Percentiles rank a stretch among this genome's conserved stretches.
phyloP scores from a whole-genome alignment of 2,329 filamentous ascomycete genomes.

The Acrodontium crateriforme region DNA sequence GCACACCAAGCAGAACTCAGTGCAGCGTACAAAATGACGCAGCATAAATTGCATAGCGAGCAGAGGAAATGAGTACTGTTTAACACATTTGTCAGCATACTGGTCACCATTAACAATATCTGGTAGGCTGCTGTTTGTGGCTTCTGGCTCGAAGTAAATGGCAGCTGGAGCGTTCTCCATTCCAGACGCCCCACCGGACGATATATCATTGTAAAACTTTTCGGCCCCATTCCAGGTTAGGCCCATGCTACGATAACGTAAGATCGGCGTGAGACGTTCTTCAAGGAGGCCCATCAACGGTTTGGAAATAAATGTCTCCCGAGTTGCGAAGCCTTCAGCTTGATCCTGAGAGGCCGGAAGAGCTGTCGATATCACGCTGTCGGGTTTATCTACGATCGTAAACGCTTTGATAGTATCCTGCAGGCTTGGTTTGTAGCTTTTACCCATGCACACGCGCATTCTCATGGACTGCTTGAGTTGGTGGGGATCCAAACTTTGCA shows the following conservation, averaged over 20 bases:
- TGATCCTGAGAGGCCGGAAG: slow-evolving; percentile 15
- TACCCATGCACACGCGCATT: slow-evolving; percentile 57
- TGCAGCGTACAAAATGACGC: slow-evolving; percentile 64
- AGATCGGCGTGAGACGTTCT: slow-evolving; percentile 49
- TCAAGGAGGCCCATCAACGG: slow-evolving; percentile 58
- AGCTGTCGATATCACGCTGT: slow-evolving; percentile 5
- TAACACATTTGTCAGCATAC: slow-evolving; percentile 18
- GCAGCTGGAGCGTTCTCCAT: slow-evolving; percentile 19
- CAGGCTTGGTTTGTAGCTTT: slow-evolving; percentile 56
- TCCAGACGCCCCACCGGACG: slow-evolving; percentile 13
- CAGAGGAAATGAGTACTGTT: slow-evolving; percentile 42
- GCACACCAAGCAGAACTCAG: slow-evolving; percentile 77
- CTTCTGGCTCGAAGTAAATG: slow-evolving; percentile 22
- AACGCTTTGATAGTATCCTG: slow-evolving; percentile 42
- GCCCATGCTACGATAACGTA: slow-evolving; percentile 39
- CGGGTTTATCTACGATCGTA: slow-evolving; percentile 20
- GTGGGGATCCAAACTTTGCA: slow-evolving; percentile 30
- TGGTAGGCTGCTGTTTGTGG: slow-evolving; percentile 26
- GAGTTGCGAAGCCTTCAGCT: slow-evolving; percentile 24
- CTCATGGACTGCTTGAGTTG: slow-evolving; percentile 29
- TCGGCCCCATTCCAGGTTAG: slow-evolving; percentile 59
- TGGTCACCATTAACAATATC: slow-evolving; percentile 38
- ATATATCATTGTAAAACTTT: slow-evolving; percentile 30
- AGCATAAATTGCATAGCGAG: slow-evolving; percentile 61
- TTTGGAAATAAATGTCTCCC: slow-evolving; percentile 54